Percentiles rank a stretch among this genome's conserved stretches.
phyloP scores from a whole-genome alignment of 2,329 filamentous ascomycete genomes.

The Boeremia exigua region DNA sequence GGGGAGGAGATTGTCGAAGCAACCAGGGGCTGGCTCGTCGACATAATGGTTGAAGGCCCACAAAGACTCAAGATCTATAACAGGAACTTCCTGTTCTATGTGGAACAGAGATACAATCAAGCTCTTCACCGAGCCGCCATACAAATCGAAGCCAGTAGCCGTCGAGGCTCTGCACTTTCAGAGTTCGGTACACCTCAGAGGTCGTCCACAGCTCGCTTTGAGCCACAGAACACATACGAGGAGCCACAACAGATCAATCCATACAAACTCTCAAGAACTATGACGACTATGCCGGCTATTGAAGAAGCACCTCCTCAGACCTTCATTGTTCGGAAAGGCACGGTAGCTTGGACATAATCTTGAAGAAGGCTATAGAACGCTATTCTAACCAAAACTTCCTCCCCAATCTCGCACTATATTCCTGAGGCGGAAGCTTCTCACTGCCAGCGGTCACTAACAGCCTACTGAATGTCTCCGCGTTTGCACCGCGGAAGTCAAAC shows the following conservation, averaged over 20 bases:
- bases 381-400: conserved; percentile 26
- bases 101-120: conserved; percentile 17
- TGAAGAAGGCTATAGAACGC: not conserved
- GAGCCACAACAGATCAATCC: conserved; percentile 11
- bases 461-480: not conserved
- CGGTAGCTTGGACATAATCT: conserved; percentile 3
- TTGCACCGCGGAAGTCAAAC: conserved; percentile 20
- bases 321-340: conserved; percentile 15
- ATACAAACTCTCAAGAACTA: conserved; percentile 8
- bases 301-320: conserved; percentile 8
- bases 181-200: not conserved
- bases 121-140: conserved; percentile 15
- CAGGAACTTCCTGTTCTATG: conserved; percentile 20
- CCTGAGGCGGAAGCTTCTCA: not conserved
- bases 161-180: not conserved
- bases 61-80: conserved; percentile 16
- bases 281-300: conserved; percentile 10
- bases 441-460: conserved; percentile 13
- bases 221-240: conserved; percentile 11
- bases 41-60: conserved; percentile 1
- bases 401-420: conserved; percentile 2
- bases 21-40: conserved; percentile 21
- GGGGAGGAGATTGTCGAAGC: conserved; percentile 28
- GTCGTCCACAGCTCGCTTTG: conserved; percentile 4
- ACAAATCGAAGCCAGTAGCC: conserved; percentile 5